These are phyloP conservation scores for Colletotrichum sp. DNA, from an alignment of 2,329 filamentous ascomycete species.

Conservation along the genomic window DNA sequence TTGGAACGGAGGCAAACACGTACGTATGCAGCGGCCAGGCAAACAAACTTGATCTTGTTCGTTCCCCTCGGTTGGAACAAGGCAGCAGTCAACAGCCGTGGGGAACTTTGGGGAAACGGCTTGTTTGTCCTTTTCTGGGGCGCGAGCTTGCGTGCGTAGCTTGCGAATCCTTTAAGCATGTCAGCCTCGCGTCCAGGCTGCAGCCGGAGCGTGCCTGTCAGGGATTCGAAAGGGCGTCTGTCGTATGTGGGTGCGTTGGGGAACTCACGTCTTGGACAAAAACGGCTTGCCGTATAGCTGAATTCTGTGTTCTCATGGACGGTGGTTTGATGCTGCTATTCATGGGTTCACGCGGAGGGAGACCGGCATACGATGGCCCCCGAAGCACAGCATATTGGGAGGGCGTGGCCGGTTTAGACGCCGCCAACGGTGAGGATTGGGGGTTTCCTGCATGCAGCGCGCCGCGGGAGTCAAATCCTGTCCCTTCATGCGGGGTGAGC, in stretches of 20 bases:
- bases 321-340: background rate
- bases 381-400: background rate
- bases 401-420: background rate
- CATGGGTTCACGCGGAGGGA: background rate
- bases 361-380: background rate
- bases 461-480: background rate
- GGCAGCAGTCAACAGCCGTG: background rate
- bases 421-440: background rate
- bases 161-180: background rate
- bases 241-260: fast-evolving
- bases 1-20: background rate
- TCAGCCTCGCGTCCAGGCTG: background rate
- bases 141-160: background rate
- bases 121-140: fast-evolving
- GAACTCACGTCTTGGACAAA: background rate
- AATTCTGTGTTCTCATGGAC: background rate
- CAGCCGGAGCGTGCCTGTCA: background rate
- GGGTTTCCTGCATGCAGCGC: background rate
- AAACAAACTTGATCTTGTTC: background rate
- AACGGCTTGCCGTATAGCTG: background rate
- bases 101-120: background rate
- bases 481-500: background rate
- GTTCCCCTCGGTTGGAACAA: background rate
- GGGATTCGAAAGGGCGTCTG: background rate
- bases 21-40: background rate